Evolutionary conservation across 164 flowering plant genomes (phyloP).

Genomic region (Houttuynia cordata): DNA sequence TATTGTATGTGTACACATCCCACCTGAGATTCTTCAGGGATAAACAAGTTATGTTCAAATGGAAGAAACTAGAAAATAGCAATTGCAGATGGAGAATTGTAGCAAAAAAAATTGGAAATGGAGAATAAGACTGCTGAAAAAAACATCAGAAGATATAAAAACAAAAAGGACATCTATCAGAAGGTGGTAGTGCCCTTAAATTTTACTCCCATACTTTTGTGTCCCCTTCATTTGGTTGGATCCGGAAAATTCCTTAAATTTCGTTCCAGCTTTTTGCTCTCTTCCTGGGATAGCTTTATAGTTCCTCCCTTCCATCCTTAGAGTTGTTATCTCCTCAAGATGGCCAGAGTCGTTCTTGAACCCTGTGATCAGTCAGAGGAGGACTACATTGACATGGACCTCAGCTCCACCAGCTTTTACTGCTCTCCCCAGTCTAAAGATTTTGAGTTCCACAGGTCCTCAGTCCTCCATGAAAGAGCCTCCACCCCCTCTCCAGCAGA

Average conservation of each 20-base stretch:
- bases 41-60: no score
- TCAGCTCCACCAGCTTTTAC: conserved; percentile 29
- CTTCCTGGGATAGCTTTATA: conserved; percentile 11
- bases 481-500: conserved; percentile 61
- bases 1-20: no score
- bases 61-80: no score
- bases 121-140: no score
- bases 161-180: no score
- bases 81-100: no score
- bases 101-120: no score
- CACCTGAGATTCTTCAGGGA: no score
- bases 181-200: no score
- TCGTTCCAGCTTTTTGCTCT: neutral
- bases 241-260: conserved; percentile 9
- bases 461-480: conserved; percentile 23
- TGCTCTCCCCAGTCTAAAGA: conserved; percentile 32
- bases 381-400: conserved; percentile 79
- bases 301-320: conserved; percentile 9
- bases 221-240: no score
- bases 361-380: conserved; percentile 40
- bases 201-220: no score
- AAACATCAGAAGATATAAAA: no score
- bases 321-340: conserved; percentile 9
- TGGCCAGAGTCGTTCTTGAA: conserved; percentile 4
- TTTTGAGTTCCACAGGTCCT: conserved; percentile 76